These are phyloP conservation scores for Delonix regia DNA, from an alignment of 306 rosid species.

Conservation along the genomic window DNA sequence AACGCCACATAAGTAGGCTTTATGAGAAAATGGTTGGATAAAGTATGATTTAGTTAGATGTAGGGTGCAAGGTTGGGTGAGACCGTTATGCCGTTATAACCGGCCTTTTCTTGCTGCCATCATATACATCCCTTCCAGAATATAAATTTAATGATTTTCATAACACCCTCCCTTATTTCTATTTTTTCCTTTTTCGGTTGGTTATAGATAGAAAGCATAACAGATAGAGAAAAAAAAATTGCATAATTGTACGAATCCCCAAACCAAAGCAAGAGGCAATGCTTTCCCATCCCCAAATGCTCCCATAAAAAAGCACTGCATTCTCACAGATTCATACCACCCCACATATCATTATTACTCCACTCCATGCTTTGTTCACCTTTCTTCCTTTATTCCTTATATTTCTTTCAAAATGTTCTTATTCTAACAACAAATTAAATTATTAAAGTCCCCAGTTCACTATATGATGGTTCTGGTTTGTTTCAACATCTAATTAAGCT, in stretches of 20 bases:
- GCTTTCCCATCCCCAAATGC: background rate
- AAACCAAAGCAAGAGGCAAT: background rate
- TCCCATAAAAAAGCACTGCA: slow-evolving; percentile 7
- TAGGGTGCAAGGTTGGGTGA: background rate
- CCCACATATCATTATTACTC: background rate
- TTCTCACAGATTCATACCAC: background rate
- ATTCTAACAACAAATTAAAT: too few relatives aligned
- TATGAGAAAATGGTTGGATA: too few relatives aligned
- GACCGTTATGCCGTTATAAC: background rate
- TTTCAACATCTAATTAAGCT: too few relatives aligned
- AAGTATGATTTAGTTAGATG: too few relatives aligned
- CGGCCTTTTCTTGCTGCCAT: background rate
- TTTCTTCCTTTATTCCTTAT: background rate
- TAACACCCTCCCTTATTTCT: too few relatives aligned
- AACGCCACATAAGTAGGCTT: too few relatives aligned
- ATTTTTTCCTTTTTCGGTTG: too few relatives aligned
- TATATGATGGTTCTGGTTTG: too few relatives aligned
- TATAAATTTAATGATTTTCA: too few relatives aligned
- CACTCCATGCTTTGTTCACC: background rate
- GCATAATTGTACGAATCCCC: background rate
- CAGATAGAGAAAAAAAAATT: too few relatives aligned
- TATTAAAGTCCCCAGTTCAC: too few relatives aligned
- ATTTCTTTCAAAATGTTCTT: background rate
- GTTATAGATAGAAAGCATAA: too few relatives aligned
- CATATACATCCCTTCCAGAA: background rate